phyloP scores from a whole-genome alignment of 2,329 filamentous ascomycete genomes.

The Sarocladium oryzae region DNA sequence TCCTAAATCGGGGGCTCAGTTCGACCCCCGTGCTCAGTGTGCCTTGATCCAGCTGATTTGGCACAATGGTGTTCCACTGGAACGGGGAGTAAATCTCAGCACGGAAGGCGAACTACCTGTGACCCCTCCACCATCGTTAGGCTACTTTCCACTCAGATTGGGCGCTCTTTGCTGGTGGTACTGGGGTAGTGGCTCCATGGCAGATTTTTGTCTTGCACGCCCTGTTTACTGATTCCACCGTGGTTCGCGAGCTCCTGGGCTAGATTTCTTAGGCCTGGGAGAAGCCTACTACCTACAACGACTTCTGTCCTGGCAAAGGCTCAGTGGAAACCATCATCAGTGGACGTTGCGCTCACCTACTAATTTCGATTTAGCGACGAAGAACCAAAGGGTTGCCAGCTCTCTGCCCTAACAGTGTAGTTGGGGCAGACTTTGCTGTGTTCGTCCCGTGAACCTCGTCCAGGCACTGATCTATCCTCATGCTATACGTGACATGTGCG shows the following conservation, averaged over 20 bases:
- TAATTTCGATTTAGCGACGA: too few species aligned
- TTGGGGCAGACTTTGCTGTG: too few species aligned
- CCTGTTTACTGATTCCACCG: constrained; percentile 5
- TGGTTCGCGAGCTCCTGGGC: neutral
- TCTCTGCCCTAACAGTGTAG: too few species aligned
- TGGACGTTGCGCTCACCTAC: neutral
- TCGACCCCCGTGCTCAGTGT: neutral
- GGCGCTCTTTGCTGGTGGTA: too few species aligned
- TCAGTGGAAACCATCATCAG: neutral
- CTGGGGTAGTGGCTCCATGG: too few species aligned
- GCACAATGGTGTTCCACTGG: neutral
- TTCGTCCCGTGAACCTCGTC: too few species aligned
- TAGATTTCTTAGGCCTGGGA: neutral
- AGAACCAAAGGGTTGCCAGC: too few species aligned
- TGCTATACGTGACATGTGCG: too few species aligned
- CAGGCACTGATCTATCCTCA: too few species aligned
- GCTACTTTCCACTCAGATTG: too few species aligned
- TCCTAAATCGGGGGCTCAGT: neutral
- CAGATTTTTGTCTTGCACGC: too few species aligned
- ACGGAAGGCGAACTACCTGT: neutral
- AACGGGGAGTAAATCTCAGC: constrained; percentile 9
- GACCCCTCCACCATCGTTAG: too few species aligned
- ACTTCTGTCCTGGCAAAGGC: neutral
- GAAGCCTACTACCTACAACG: constrained; percentile 1
- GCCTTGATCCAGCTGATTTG: neutral